Evolutionary conservation across 2,329 filamentous ascomycete species (phyloP).

Genomic region (Pyrenochaeta sp.): DNA sequence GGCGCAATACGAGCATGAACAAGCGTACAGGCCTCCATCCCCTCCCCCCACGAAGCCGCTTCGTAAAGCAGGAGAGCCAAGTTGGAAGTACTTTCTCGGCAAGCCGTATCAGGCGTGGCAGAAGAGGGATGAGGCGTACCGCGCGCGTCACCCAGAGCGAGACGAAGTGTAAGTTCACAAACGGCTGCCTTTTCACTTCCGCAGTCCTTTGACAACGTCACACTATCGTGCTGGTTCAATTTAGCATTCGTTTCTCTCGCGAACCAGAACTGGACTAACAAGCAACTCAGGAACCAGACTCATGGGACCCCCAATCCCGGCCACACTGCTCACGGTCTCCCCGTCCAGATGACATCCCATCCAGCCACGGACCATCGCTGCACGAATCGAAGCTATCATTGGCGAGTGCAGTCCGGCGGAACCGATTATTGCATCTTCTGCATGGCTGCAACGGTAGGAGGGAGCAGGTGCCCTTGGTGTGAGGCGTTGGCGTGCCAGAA

Average conservation of each 20-base stretch:
- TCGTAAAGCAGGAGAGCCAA: conserved; percentile 4
- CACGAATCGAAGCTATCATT: not conserved
- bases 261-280: not conserved
- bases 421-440: conserved; percentile 20
- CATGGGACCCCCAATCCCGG: not conserved
- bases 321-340: conserved; percentile 12
- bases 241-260: too few relatives aligned
- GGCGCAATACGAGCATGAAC: conserved; percentile 2
- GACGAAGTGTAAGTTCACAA: conserved; percentile 2
- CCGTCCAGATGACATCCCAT: conserved; percentile 17
- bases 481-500: conserved; percentile 21
- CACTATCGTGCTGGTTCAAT: too few relatives aligned
- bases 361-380: conserved; percentile 10
- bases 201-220: too few relatives aligned
- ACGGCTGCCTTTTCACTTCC: not conserved
- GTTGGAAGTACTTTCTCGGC: conserved; percentile 6
- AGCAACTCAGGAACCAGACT: not conserved
- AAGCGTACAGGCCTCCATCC: not conserved
- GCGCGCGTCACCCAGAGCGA: conserved; percentile 10
- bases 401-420: conserved; percentile 6
- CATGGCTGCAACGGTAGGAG: not conserved
- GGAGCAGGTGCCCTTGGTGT: conserved; percentile 18
- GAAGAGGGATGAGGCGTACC: conserved; percentile 1
- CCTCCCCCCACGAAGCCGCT: conserved; percentile 16
- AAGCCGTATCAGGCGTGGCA: conserved; percentile 13